Base-by-base conservation (phyloP, 371 early-diverging fungal species). In the Batkoa obscura region DNA sequence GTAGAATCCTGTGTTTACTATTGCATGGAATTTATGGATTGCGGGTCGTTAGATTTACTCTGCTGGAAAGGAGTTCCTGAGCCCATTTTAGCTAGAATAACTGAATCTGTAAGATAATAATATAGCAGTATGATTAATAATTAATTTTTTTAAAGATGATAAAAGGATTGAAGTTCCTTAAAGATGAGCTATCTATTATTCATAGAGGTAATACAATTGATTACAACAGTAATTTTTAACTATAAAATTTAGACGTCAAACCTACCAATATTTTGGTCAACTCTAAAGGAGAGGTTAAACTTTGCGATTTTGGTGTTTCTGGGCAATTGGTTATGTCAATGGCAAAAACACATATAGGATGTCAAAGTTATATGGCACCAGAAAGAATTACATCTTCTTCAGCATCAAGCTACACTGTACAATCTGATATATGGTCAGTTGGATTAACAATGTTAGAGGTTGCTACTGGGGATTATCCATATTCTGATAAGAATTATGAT, bases 21-120 rank as follows among this genome's bases (percentile, higher is more conserved):
- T 64, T 92, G 90, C 65, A 86, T 83, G 83, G 88, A 84, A 68
- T 92, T 79, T 67, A 94, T 94, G 95, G 95, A 94, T 65, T 86
- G 78, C 43, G 93, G 93, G 38, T 90, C 90, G 12, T 67, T 94
- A 49, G 93, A 94, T 60, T 79, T 81, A 46, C 65, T 94, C 41
- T 88, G 88, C 61, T 75, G 76, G 6, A 74, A 75, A 36, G 90
- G 90, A 34, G 77, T 84, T 0, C 83, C 84, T 34, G 94, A 94
- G 66, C 78, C 75, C 58, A 79, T 90, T 9, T 69, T 94, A 60
- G 80, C 80, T 4, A 76, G 78, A 51, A 88, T 90, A 56, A 72
- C 88, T 2, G 34, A 41, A 42, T 49, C 39, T 5, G 35, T 15
- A 50, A 45, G 17, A 34, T 10, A 17, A 9, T 17, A 47, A 37